These are phyloP conservation scores for Colletotrichum cuscutae DNA, from an alignment of 2,329 filamentous ascomycete genomes.

Conservation along the genomic window DNA sequence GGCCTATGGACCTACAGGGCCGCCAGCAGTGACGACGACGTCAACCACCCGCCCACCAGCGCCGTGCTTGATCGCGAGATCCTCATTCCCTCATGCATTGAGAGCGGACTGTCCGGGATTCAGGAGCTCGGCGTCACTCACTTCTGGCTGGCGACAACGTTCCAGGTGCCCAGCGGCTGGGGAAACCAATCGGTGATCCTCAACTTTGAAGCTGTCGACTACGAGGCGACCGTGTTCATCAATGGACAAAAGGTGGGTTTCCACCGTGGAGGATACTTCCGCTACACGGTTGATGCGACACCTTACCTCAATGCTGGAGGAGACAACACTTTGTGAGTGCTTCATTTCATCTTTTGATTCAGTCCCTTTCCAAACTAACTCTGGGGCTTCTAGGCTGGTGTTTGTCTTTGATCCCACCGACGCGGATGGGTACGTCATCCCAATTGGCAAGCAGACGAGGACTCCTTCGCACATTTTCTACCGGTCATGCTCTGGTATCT, in stretches of 20 bases:
- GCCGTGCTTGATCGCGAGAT: constrained; percentile 50
- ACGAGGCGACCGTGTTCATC: constrained; percentile 66
- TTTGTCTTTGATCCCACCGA: constrained; percentile 77
- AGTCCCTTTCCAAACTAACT: background rate
- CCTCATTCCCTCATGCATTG: constrained; percentile 54
- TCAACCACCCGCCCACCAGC: constrained; percentile 36
- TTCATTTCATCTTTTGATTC: background rate
- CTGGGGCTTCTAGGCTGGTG: constrained; percentile 57
- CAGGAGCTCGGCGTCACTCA: constrained; percentile 52
- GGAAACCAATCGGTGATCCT: constrained; percentile 55
- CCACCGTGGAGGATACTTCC: constrained; percentile 70
- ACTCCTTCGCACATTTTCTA: constrained; percentile 74
- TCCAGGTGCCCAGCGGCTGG: constrained; percentile 61
- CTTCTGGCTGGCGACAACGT: constrained; percentile 63
- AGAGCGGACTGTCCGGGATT: constrained; percentile 61
- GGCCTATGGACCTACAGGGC: constrained; percentile 66
- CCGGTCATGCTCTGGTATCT: constrained; percentile 78
- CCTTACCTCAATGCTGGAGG: constrained; percentile 50
- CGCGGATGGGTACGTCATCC: constrained; percentile 62
- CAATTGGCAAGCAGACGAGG: constrained; percentile 73
- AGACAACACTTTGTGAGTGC: constrained; percentile 64
- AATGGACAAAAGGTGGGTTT: constrained; percentile 63
- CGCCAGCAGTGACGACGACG: constrained; percentile 38
- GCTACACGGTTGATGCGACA: constrained; percentile 70
- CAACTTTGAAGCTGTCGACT: constrained; percentile 70